phyloP scores from a whole-genome alignment of 305 asterid species.

The Nicotiana rustica region DNA sequence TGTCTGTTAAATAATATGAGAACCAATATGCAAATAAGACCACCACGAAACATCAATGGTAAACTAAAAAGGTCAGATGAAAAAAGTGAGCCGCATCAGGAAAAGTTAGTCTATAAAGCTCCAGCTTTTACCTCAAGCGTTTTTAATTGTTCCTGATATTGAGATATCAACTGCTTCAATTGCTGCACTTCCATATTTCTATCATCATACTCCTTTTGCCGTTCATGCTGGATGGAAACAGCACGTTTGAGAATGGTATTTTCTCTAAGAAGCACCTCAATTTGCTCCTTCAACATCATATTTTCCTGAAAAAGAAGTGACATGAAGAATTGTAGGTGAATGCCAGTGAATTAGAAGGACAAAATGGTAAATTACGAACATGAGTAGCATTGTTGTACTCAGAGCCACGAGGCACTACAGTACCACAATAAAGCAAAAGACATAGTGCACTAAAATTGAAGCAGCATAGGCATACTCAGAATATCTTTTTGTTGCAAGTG shows the following conservation, averaged over 20 bases:
- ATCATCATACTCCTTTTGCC: slow-evolving; percentile 83
- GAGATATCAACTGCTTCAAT: slow-evolving; percentile 73
- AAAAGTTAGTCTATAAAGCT: background rate
- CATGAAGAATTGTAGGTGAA: slow-evolving; percentile 27
- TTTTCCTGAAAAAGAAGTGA: slow-evolving; percentile 60
- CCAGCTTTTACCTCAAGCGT: slow-evolving; percentile 76
- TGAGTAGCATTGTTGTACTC: slow-evolving; percentile 14
- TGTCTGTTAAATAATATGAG: background rate
- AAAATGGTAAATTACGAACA: background rate
- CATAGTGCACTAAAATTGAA: background rate
- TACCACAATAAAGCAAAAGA: background rate
- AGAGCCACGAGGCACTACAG: background rate
- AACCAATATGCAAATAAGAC: slow-evolving; percentile 17
- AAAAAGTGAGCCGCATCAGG: background rate
- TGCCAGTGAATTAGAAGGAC: slow-evolving; percentile 9
- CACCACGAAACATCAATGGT: background rate
- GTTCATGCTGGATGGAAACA: slow-evolving; percentile 83
- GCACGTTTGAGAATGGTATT: slow-evolving; percentile 85
- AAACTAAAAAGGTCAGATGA: background rate
- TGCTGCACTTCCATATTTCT: slow-evolving; percentile 74
- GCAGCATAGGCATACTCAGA: background rate
- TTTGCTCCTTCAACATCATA: slow-evolving; percentile 74
- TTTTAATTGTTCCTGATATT: slow-evolving; percentile 81
- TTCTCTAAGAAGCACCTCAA: slow-evolving; percentile 61
- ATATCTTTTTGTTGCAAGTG: background rate